Evolutionary conservation across 2,329 filamentous ascomycete genomes (phyloP), one percentile per base, ranked within the genome.

Genomic region (Aspergillus sp.): DNA sequence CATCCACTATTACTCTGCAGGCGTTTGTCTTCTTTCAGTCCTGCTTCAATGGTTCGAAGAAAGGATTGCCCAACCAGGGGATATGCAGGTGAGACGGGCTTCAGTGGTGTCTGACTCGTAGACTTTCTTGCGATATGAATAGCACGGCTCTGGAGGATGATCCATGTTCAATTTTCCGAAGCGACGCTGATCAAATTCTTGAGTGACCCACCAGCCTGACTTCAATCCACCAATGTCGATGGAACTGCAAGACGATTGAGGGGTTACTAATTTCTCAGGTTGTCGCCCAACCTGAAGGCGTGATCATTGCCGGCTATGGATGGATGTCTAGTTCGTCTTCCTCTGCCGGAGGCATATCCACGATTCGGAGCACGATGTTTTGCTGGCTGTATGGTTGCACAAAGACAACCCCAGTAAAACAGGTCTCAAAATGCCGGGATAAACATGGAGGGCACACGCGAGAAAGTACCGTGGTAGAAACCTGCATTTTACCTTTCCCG

Each of bases 171-270:
- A 28, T 32, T 50, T 12, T 50, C 47, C 47, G 47, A 49, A 36
- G 45, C 15, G 47, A 30, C n/a, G 47, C 47, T 30, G 47, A 50
- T 50, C 47, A 50, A 50, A 50, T 50, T 50, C 47, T 30, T 50
- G 15, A 19, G 47, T 30, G 47, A 30, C 47, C 25, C 25, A 50
- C 47, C 23, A 28, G 5, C 32, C 32, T 25, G 8, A n/a, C 47
- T 7, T 28, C 23, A 15, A 49, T 49, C 15, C 9, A 49, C 28
- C 32, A 36, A 36, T 36, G 32, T 36, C 32, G 32, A 36, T 36
- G 32, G 32, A 36, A 36, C 32, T 13, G 32, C 32, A 36, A 36
- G 32, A 36, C 10, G 12, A 36, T 5, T 12, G 32, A 36, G 32
- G 32, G 32, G 32, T 36, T 36, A 36, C 12, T 13, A 36, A 5